Base-by-base conservation (phyloP, 176 grass and related monocot genomes). In the Echinochloa phyllopogon region DNA sequence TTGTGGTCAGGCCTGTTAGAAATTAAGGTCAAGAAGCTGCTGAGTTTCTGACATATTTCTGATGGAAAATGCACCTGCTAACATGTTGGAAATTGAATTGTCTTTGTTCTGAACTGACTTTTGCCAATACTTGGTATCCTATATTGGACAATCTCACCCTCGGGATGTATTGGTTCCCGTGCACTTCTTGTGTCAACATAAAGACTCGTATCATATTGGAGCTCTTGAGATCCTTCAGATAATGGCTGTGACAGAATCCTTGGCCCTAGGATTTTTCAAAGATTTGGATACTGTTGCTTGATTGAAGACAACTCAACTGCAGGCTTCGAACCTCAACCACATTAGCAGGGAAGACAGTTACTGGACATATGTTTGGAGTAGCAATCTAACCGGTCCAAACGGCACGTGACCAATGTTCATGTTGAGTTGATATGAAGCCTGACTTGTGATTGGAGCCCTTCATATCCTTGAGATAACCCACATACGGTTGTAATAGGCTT, bases 31-130 rank as follows among this genome's bases (percentile, higher is more conserved):
- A 10, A 27, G 29, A 71, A 70, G 43, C 13, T 52, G n/a, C 62
- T 15, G 23, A 40, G 6, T 82, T 82, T 89, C 24, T 39, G 18
- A 29, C 69, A 17, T 67, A 4, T 81, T 48, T 50, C 10, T 24
- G 36, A n/a, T 23, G 51, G 15, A 16, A 16, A 65, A 20, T 42
- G 6, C 38, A 65, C 38, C 37, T 74, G 39, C 36, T 72, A 0
- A 39, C 39, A 65, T 65, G 45, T 15, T 76, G n/a, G 63, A 72
- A 85, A 42, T 81, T 21, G 69, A 72, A 25, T 20, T 11, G 27
- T 11, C 14, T 51, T 23, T 12, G 20, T 49, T 8, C 38, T 60
- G 3, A 21, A n/a, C 1, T 40, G 8, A 3, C 3, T 42, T n/a
- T 23, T 33, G 4, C 59, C 58, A 78, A 8, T 65, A 36, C 42